Evolutionary conservation across 495 filamentous ascomycete genomes (phyloP), one percentile per base, ranked within the genome.

Genomic region (Durotheca rogersii): DNA sequence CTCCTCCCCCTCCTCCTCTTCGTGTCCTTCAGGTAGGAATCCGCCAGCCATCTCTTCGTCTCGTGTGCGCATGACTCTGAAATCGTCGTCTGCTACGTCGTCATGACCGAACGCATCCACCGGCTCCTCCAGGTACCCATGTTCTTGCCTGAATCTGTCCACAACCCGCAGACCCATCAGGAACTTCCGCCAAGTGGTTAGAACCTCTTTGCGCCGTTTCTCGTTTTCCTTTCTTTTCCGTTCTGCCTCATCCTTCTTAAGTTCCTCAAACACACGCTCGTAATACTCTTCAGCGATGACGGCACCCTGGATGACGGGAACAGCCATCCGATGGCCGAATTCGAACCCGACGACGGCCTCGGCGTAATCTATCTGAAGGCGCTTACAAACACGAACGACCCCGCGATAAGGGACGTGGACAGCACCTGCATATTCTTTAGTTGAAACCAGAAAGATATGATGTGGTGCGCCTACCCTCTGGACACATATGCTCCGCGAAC

Each of bases 281-380:
- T 87, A 81, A 56, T 95, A 77, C 64, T 91, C 91, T 40, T 77
- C 77, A 0, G 93, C 90, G 1, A 96, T 75, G 0, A 99, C 89
- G 0, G 97, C 89, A 0, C 94, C 93, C 38, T 89, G 83, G 33
- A 97, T 83, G 1, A 95, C 83, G 7, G 93, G 93, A 12, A 96
- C 88, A 6, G 93, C 94, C 78, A 92, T 87, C 54, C 90, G 84
- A 36, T 88, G 84, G 7, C 89, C 88, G 69, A 99, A 99, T 66
- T 99, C 93, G 69, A 99, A 99, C 3, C 90, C 94, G 2, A 87
- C 91, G 7, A 96, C 92, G 14, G 94, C 93, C 61, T 99, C 93
- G 0, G 94, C 94, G 65, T 84, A 94, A 56, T 95, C 88, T 30
- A 99, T 85, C 11, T 80, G 83, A 2, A 99, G 76, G 46, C 85